These are phyloP conservation scores for Leishmania gerbilli DNA, from an alignment of 208 protist genomes.

Conservation along the genomic window DNA sequence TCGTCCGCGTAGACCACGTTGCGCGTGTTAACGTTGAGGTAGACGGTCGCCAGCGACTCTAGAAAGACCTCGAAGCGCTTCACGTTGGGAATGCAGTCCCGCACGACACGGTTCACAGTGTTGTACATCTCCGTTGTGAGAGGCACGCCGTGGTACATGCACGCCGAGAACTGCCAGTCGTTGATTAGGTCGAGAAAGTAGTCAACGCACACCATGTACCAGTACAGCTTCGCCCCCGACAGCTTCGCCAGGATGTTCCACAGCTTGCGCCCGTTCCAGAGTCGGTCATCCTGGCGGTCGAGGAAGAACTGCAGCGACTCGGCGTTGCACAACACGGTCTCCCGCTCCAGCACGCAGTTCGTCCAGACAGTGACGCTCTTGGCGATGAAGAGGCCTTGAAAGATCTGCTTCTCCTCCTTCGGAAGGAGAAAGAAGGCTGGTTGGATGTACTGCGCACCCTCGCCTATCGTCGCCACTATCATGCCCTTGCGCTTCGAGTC, in stretches of 20 bases:
- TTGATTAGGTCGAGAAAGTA: slow-evolving; percentile 86
- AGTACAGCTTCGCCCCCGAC: slow-evolving; percentile 63
- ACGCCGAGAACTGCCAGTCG: slow-evolving; percentile 82
- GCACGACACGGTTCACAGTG: slow-evolving; percentile 63
- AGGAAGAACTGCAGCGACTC: slow-evolving; percentile 79
- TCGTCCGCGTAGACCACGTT: slow-evolving; percentile 86
- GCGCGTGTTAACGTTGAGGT: slow-evolving; percentile 77
- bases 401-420: slow-evolving; percentile 68
- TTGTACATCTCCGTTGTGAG: slow-evolving; percentile 83
- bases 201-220: slow-evolving; percentile 77
- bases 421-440: slow-evolving; percentile 64
- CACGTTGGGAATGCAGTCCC: slow-evolving; percentile 81
- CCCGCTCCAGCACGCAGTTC: slow-evolving; percentile 72
- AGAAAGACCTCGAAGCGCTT: slow-evolving; percentile 79
- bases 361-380: slow-evolving; percentile 63
- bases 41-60: slow-evolving; percentile 38
- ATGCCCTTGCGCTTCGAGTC: slow-evolving; percentile 73
- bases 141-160: slow-evolving; percentile 84
- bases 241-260: slow-evolving; percentile 74
- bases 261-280: slow-evolving; percentile 80
- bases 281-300: slow-evolving; percentile 67
- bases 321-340: slow-evolving; percentile 49
- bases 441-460: slow-evolving; percentile 84
- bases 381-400: slow-evolving; percentile 64
- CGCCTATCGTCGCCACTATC: slow-evolving; percentile 57